phyloP scores from a whole-genome alignment of 2,329 filamentous ascomycete genomes.

The Hymenoscyphus scutula region DNA sequence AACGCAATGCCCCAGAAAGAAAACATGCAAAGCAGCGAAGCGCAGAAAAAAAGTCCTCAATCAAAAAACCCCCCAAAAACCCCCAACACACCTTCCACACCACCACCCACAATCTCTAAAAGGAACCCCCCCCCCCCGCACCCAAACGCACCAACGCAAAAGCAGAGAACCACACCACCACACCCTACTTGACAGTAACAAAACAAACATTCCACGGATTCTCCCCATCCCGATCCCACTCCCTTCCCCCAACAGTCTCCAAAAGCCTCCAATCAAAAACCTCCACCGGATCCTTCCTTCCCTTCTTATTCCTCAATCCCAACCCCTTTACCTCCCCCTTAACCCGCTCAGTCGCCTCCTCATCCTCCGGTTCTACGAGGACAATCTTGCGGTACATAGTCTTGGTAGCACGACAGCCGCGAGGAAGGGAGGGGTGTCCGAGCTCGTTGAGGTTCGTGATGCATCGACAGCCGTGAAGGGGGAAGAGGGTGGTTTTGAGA shows the following conservation, averaged over 20 bases:
- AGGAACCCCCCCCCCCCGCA: no score
- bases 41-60: no score
- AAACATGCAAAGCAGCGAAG: no score
- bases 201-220: conserved; percentile 23
- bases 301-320: conserved; percentile 25
- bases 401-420: conserved; percentile 19
- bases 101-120: no score
- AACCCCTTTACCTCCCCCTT: conserved; percentile 32
- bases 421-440: conserved; percentile 19
- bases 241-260: conserved; percentile 40
- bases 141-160: no score
- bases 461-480: conserved; percentile 23
- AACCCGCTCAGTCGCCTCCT: conserved; percentile 34
- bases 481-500: conserved; percentile 27
- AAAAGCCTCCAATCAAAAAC: conserved; percentile 42
- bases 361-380: conserved; percentile 37
- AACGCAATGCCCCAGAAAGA: no score
- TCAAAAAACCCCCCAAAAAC: no score
- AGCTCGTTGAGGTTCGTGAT: conserved; percentile 20
- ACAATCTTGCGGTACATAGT: conserved; percentile 33
- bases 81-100: no score
- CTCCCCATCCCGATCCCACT: conserved; percentile 39
- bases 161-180: no score
- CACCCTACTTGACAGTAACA: no score
- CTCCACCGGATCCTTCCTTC: conserved; percentile 34